Conservation (phyloP, 2,329 filamentous ascomycete genomes). For the Penicillium sp. region DNA sequence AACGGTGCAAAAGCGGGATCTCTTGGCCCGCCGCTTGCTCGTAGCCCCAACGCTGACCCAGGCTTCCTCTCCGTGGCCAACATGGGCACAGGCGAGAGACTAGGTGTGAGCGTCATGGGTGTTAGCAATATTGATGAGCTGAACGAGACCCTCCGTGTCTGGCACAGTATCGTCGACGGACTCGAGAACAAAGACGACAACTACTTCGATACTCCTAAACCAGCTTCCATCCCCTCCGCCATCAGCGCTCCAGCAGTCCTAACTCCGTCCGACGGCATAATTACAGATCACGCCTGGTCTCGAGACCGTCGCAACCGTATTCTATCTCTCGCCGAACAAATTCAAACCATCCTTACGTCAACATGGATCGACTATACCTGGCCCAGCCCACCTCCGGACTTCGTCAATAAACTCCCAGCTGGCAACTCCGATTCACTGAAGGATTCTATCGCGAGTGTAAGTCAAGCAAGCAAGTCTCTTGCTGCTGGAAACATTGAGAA, state of each 20-base stretch:
- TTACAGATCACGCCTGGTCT: constrained; percentile 48
- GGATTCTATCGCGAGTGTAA: not conserved
- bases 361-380: constrained; percentile 53
- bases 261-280: constrained; percentile 42
- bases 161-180: constrained; percentile 56
- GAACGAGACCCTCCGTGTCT: constrained; percentile 66
- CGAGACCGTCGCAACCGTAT: constrained; percentile 40
- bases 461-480: not conserved
- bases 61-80: constrained; percentile 42
- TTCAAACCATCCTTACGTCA: constrained; percentile 44
- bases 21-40: constrained; percentile 60
- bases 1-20: constrained; percentile 49
- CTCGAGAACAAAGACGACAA: constrained; percentile 46
- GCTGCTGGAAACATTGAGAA: not conserved
- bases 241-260: constrained; percentile 29
- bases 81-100: constrained; percentile 55
- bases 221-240: constrained; percentile 17
- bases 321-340: constrained; percentile 40
- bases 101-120: constrained; percentile 69
- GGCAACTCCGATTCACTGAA: constrained; percentile 31
- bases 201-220: constrained; percentile 1
- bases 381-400: constrained; percentile 48
- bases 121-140: constrained; percentile 65
- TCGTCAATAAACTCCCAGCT: constrained; percentile 43
- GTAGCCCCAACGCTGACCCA: constrained; percentile 51